These are phyloP conservation scores for Brassica juncea DNA, from an alignment of 345 rosid species.

Conservation along the genomic window DNA sequence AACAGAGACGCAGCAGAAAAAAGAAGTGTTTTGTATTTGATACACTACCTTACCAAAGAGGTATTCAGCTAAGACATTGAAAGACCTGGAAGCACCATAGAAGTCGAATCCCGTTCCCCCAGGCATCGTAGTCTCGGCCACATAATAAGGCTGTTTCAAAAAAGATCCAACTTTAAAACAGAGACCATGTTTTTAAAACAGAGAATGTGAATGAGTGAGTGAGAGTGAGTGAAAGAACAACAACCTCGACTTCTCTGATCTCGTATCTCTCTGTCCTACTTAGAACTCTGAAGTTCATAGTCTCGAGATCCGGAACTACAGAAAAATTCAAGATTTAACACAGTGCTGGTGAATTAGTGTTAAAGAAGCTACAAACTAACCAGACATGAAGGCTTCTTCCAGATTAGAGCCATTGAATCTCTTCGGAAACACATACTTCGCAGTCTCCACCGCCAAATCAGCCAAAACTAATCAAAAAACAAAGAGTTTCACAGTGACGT, in stretches of 20 bases:
- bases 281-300: constrained; percentile 61
- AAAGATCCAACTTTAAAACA: not conserved
- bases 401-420: constrained; percentile 62
- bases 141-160: constrained; percentile 60
- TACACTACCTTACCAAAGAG: constrained; percentile 88
- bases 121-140: constrained; percentile 88
- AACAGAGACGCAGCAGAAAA: not conserved
- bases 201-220: not conserved
- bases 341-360: not conserved
- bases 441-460: constrained; percentile 69
- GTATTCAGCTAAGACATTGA: constrained; percentile 86
- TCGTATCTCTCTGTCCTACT: constrained; percentile 62
- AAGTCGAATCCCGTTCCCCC: constrained; percentile 77
- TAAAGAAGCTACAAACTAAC: constrained; percentile 34
- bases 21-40: not conserved
- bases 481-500: not conserved
- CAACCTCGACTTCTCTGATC: constrained; percentile 88
- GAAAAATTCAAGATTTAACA: not conserved
- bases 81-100: constrained; percentile 70
- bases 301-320: constrained; percentile 87
- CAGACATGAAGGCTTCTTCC: constrained; percentile 90
- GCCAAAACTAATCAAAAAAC: constrained; percentile 52
- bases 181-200: not conserved
- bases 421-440: constrained; percentile 78
- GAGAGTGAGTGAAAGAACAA: not conserved